Conservation (phyloP, 352 stramenopile genomes). For the Globisporangium viniferum region DNA sequence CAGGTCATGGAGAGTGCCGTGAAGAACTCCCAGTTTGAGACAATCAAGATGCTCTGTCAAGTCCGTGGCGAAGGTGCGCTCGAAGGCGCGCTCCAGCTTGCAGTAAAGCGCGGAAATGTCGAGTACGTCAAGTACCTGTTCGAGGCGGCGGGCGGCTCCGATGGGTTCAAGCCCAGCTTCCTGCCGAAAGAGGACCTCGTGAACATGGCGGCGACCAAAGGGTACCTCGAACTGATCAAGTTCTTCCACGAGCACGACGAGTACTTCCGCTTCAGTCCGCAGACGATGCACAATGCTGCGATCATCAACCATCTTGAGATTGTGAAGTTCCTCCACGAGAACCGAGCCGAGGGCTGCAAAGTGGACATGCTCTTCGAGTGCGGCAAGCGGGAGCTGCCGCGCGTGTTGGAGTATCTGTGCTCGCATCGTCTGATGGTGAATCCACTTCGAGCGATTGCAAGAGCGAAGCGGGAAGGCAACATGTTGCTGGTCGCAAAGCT, state of each 20-base stretch:
- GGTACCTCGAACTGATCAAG: not conserved
- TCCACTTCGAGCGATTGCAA: not conserved
- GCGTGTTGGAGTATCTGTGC: not conserved
- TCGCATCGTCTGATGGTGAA: not conserved
- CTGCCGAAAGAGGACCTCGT: conserved; percentile 1
- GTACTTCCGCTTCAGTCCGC: not conserved
- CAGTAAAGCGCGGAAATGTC: not conserved
- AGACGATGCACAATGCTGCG: conserved; percentile 7
- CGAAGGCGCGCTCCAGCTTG: not conserved
- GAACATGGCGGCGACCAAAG: conserved; percentile 1
- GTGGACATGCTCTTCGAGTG: conserved; percentile 7
- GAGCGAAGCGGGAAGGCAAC: not conserved
- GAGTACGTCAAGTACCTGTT: not conserved
- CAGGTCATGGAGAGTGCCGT: not conserved
- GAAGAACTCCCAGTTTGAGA: not conserved
- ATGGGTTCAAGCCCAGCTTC: not conserved
- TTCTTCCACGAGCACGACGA: conserved; percentile 8
- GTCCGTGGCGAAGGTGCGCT: not conserved
- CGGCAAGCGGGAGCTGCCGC: not conserved
- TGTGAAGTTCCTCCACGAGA: conserved; percentile 7
- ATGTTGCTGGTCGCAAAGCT: not conserved
- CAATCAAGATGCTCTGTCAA: not conserved
- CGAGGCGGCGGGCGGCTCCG: not conserved
- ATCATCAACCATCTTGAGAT: conserved; percentile 5
- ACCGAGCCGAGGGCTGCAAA: conserved; percentile 5